A percentile compares a stretch with the other conserved stretches of the same genome.
phyloP scores from a whole-genome alignment of 2,329 filamentous ascomycete genomes.

The Colletotrichum cereale region DNA sequence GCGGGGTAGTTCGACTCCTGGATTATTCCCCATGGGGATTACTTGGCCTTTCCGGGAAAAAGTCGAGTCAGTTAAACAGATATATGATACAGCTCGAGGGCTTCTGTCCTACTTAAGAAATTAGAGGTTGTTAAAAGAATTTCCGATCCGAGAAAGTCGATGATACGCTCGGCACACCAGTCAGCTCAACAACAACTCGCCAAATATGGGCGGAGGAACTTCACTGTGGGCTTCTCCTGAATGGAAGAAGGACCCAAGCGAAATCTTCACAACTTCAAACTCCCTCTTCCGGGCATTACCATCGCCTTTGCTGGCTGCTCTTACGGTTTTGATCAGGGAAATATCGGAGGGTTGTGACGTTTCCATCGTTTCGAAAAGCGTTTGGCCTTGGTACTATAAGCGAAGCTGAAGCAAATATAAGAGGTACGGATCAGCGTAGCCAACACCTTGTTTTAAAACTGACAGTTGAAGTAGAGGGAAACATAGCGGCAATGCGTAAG shows the following conservation, averaged over 20 bases:
- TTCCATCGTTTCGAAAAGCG: slow-evolving; percentile 51
- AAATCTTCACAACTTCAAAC: slow-evolving; percentile 54
- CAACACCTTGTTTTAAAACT: background rate
- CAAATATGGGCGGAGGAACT: slow-evolving; percentile 52
- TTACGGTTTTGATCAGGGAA: slow-evolving; percentile 55
- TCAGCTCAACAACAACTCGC: background rate
- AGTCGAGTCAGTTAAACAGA: slow-evolving; percentile 15
- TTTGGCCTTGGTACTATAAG: slow-evolving; percentile 51
- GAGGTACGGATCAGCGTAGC: slow-evolving; percentile 3
- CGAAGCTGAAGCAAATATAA: slow-evolving; percentile 46
- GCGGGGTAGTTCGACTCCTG: slow-evolving; percentile 37
- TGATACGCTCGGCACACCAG: background rate
- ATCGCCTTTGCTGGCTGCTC: slow-evolving; percentile 53
- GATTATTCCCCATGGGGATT: slow-evolving; percentile 13
- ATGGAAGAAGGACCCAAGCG: slow-evolving; percentile 50
- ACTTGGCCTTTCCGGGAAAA: background rate
- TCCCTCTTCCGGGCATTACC: slow-evolving; percentile 49
- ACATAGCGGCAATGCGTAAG: slow-evolving; percentile 51
- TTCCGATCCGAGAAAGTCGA: background rate
- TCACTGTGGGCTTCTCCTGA: slow-evolving; percentile 54
- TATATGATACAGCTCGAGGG: slow-evolving; percentile 30
- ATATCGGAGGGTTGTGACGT: slow-evolving; percentile 55
- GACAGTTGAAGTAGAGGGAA: slow-evolving; percentile 41
- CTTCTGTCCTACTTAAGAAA: background rate
- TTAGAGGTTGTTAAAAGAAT: background rate